phyloP scores from a whole-genome alignment of 78 protist species.

The Planoprotostelium fungivorum region DNA sequence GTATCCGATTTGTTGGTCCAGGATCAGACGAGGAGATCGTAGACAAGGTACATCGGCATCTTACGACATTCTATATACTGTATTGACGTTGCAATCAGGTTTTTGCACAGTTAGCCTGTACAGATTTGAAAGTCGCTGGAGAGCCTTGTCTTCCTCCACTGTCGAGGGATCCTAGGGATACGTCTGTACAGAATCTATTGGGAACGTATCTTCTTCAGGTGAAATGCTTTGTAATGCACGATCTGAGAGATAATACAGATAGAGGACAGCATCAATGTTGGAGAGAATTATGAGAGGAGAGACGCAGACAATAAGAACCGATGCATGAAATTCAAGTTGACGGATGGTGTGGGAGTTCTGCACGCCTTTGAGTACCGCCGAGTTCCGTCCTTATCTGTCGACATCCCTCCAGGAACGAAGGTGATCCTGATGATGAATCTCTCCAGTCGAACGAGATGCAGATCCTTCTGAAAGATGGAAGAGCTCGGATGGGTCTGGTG shows the following conservation, averaged over 20 bases:
- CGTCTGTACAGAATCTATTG: neutral
- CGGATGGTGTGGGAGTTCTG: neutral
- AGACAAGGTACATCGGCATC: neutral
- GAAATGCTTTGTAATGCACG: neutral
- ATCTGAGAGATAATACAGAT: neutral
- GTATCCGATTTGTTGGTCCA: neutral
- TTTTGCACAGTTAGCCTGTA: neutral
- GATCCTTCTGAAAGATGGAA: neutral
- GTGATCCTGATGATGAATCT: neutral
- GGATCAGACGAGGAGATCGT: neutral
- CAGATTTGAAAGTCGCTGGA: neutral
- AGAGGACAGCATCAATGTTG: neutral
- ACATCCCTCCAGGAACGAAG: neutral
- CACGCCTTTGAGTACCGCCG: neutral
- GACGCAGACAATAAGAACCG: neutral
- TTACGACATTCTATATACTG: neutral
- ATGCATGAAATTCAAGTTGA: neutral
- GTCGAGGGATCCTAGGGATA: neutral
- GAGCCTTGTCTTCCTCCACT: neutral
- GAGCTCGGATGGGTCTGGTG: neutral
- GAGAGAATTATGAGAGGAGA: neutral
- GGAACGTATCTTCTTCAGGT: neutral
- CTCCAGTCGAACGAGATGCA: neutral
- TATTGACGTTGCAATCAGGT: neutral
- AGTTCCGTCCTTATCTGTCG: neutral